Conservation (phyloP, 2,329 filamentous ascomycete species). For the Diaporthe sp. region DNA sequence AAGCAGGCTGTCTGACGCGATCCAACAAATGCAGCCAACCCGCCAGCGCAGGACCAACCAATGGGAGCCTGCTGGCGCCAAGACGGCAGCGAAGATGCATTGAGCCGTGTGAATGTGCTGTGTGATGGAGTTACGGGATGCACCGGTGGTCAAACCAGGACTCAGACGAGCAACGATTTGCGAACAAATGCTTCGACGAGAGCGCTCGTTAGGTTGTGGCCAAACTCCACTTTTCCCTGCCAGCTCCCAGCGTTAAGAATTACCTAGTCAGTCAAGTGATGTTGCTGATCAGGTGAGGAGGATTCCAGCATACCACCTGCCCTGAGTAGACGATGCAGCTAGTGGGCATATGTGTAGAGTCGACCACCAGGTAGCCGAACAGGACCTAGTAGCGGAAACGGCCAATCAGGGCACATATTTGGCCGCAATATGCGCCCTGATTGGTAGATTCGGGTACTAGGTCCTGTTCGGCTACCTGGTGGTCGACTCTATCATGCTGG, state of each 20-base stretch:
- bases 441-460: too few relatives aligned
- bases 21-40: not conserved
- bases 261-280: conserved; percentile 8
- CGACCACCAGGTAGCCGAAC: too few relatives aligned
- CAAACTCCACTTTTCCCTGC: not conserved
- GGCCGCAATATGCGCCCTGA: too few relatives aligned
- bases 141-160: conserved; percentile 20
- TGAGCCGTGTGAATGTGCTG: conserved; percentile 21
- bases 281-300: conserved; percentile 14
- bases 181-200: conserved; percentile 15
- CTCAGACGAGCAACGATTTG: conserved; percentile 10
- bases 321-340: not conserved
- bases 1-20: conserved; percentile 22
- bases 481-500: too few relatives aligned
- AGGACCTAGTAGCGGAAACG: too few relatives aligned
- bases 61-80: conserved; percentile 6
- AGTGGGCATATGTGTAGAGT: conserved; percentile 3
- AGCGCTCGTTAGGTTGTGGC: not conserved
- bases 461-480: too few relatives aligned
- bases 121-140: conserved; percentile 21
- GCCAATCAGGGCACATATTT: too few relatives aligned
- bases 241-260: not conserved
- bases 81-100: conserved; percentile 25
- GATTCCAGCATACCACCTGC: not conserved
- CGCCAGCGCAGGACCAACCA: not conserved